Percentiles rank a stretch among this genome's conserved stretches.
Evolutionary conservation across 805 yeast species (phyloP).

Genomic region (Ogataea wickerhamii): DNA sequence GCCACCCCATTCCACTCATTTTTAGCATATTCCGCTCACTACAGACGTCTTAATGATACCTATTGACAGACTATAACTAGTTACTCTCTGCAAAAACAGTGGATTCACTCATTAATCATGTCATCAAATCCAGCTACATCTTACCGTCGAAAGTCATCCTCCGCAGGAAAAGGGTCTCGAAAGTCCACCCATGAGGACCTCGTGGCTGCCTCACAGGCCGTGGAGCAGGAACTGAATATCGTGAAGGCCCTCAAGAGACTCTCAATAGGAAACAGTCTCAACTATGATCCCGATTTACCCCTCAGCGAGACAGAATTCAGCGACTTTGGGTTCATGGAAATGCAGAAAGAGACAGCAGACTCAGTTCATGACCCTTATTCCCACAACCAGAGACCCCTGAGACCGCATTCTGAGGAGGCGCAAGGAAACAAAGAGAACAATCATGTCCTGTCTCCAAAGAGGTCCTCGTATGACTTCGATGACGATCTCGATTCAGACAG

Average conservation of each 20-base stretch:
- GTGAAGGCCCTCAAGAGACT: conserved; percentile 71
- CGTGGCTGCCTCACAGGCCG: conserved; percentile 66
- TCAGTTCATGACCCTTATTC: conserved; percentile 1
- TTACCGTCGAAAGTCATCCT: no score
- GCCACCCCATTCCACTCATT: no score
- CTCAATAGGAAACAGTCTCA: conserved; percentile 60
- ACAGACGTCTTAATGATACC: no score
- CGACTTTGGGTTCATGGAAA: conserved; percentile 17
- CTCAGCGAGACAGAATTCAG: conserved; percentile 26
- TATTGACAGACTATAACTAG: no score
- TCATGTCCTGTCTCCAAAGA: background rate
- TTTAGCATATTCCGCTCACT: no score
- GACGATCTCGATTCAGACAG: conserved; percentile 18
- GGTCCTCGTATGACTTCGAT: background rate
- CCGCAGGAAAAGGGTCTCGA: conserved; percentile 16
- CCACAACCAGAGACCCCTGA: background rate
- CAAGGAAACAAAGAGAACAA: background rate
- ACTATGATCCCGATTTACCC: conserved; percentile 71
- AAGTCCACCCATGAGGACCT: conserved; percentile 36
- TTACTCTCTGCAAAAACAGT: no score
- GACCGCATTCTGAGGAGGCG: conserved; percentile 3
- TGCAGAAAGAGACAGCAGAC: conserved; percentile 11
- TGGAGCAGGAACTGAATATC: conserved; percentile 69
- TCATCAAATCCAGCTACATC: no score
- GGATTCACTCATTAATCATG: no score